Evolutionary conservation across 345 rosid species (phyloP).

Genomic region (Sonneratia alba): DNA sequence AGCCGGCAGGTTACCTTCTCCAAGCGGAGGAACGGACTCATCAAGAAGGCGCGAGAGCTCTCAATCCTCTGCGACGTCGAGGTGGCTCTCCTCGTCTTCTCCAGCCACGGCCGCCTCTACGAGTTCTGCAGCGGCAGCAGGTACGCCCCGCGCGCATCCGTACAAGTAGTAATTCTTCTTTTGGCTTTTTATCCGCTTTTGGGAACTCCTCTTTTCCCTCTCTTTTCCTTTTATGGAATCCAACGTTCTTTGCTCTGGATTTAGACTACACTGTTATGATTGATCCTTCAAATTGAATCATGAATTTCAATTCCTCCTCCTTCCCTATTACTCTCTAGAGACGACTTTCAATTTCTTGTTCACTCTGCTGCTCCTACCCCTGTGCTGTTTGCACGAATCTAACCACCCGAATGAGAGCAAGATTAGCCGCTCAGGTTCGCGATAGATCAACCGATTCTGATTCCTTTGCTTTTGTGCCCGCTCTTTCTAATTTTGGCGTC

Average conservation of each 20-base stretch:
- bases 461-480: neutral
- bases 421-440: neutral
- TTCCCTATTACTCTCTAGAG: neutral
- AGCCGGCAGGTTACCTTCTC: slow-evolving; percentile 63
- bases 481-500: neutral
- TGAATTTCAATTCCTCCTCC: neutral
- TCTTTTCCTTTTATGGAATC: slow-evolving; percentile 3
- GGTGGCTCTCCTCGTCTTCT: slow-evolving; percentile 46
- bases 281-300: neutral
- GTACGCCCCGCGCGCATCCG: slow-evolving; percentile 13
- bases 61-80: slow-evolving; percentile 62
- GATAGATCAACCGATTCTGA: neutral
- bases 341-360: neutral
- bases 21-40: slow-evolving; percentile 54
- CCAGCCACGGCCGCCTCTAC: slow-evolving; percentile 42
- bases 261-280: too few relatives aligned
- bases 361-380: neutral
- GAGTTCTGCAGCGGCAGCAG: slow-evolving; percentile 33
- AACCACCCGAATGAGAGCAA: neutral
- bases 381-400: neutral
- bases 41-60: slow-evolving; percentile 61
- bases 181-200: neutral
- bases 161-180: neutral
- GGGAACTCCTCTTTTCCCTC: neutral
- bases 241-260: neutral